These are phyloP conservation scores for Sporothrix phasma DNA, from an alignment of 2,329 filamentous ascomycete genomes.

Conservation along the genomic window DNA sequence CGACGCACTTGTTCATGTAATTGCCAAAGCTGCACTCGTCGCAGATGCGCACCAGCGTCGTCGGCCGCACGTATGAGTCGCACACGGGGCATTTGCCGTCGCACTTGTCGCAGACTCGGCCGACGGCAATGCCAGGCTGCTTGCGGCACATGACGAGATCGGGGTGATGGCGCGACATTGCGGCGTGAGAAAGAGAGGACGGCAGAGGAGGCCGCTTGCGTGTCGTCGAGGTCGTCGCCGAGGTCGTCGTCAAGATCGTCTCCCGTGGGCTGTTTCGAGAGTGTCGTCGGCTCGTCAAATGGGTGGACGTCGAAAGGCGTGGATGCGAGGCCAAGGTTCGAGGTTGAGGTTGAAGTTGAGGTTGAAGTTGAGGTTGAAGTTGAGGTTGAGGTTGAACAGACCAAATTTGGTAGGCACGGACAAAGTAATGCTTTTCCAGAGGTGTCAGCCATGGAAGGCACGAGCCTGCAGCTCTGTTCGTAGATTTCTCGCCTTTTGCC, in stretches of 20 bases:
- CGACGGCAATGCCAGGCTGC: slow-evolving; percentile 93
- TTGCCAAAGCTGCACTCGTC: slow-evolving; percentile 99
- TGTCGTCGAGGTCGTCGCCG: neutral
- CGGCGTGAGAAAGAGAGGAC: neutral
- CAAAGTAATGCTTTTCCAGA: slow-evolving; percentile 3
- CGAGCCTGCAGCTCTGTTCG: neutral
- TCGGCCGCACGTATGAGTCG: slow-evolving; percentile 97
- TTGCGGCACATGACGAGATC: slow-evolving; percentile 99
- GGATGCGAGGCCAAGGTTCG: neutral
- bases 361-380: neutral
- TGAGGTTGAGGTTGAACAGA: neutral
- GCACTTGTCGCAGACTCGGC: slow-evolving; percentile 98
- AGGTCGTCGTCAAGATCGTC: neutral
- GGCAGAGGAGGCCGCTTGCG: neutral
- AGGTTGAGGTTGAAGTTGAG: neutral
- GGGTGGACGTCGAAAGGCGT: neutral
- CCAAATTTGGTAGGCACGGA: neutral
- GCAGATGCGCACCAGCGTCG: slow-evolving; percentile 94
- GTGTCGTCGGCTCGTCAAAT: neutral
- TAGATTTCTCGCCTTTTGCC: slow-evolving; percentile 17
- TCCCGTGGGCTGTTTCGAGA: neutral
- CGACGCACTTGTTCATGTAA: slow-evolving; percentile 99
- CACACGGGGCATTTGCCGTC: slow-evolving; percentile 99
- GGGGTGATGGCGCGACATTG: slow-evolving; percentile 89
- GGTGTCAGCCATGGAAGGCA: too few species aligned